phyloP scores from a whole-genome alignment of 2,329 filamentous ascomycete genomes.

The Venturia nashicola region DNA sequence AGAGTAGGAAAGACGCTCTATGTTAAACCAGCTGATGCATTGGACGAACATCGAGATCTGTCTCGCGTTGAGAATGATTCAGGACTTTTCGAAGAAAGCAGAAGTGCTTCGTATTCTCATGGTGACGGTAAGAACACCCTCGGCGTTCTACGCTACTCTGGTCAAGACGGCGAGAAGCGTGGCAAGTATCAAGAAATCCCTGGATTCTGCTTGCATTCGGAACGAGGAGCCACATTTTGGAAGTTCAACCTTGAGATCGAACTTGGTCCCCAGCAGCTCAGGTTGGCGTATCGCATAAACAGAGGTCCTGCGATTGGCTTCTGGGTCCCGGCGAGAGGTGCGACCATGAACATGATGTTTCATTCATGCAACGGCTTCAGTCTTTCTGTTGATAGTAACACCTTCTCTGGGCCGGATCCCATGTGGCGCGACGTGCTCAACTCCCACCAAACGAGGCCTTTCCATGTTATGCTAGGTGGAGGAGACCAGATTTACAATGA shows the following conservation, averaged over 20 bases:
- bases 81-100: slow-evolving; percentile 68
- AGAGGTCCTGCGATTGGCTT: slow-evolving; percentile 78
- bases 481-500: slow-evolving; percentile 98
- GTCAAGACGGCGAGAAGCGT: slow-evolving; percentile 64
- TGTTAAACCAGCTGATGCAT: slow-evolving; percentile 76
- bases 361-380: slow-evolving; percentile 97
- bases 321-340: slow-evolving; percentile 76
- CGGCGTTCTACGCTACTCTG: slow-evolving; percentile 27
- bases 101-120: slow-evolving; percentile 30
- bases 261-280: slow-evolving; percentile 61
- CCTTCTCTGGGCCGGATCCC: slow-evolving; percentile 84
- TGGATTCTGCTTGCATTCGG: slow-evolving; percentile 70
- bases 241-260: slow-evolving; percentile 92
- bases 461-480: slow-evolving; percentile 96
- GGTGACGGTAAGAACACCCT: background rate
- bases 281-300: slow-evolving; percentile 93
- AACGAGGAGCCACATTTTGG: slow-evolving; percentile 90
- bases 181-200: slow-evolving; percentile 74
- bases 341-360: slow-evolving; percentile 98
- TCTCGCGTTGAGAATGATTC: slow-evolving; percentile 69
- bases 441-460: slow-evolving; percentile 78
- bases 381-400: slow-evolving; percentile 60
- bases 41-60: slow-evolving; percentile 66
- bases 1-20: slow-evolving; percentile 78
- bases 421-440: slow-evolving; percentile 96